phyloP scores from a whole-genome alignment of 2,329 filamentous ascomycete species.

The Aureobasidium sp. region DNA sequence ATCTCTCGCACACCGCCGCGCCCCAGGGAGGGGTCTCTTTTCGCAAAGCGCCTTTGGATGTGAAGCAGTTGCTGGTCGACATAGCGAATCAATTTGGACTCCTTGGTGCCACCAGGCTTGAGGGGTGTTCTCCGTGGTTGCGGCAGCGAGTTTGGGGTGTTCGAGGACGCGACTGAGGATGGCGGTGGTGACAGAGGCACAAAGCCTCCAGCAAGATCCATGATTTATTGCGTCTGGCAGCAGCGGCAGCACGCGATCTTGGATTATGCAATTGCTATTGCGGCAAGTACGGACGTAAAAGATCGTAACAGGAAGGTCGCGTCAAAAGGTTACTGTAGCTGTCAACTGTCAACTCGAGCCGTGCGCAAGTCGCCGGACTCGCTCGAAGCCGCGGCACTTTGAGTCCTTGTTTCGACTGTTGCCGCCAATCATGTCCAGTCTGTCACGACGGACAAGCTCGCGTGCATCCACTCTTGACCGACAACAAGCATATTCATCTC shows the following conservation, averaged over 20 bases:
- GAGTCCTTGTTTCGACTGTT: neutral
- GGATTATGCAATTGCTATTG: neutral
- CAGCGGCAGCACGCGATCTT: neutral
- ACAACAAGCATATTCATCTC: neutral
- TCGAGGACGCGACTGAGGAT: constrained; percentile 35
- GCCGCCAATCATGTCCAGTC: neutral
- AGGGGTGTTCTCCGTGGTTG: constrained; percentile 45
- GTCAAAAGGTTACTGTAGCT: neutral
- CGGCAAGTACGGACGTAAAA: neutral
- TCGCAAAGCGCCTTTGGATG: constrained; percentile 46
- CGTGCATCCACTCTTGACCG: neutral
- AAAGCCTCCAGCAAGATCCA: constrained; percentile 9
- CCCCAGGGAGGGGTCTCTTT: constrained; percentile 29
- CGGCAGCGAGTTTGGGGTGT: constrained; percentile 38
- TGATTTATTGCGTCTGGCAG: neutral
- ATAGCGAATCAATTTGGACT: constrained; percentile 49
- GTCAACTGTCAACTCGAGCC: too few species aligned
- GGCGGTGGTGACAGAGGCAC: constrained; percentile 38
- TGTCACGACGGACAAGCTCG: neutral
- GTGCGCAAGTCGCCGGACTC: neutral
- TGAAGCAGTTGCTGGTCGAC: constrained; percentile 45
- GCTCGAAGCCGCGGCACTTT: neutral
- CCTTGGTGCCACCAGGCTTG: constrained; percentile 48
- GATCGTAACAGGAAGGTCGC: constrained; percentile 1
- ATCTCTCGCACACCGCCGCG: constrained; percentile 13